Conservation (phyloP, 495 filamentous ascomycete species). For the Penicillium bialowiezense region DNA sequence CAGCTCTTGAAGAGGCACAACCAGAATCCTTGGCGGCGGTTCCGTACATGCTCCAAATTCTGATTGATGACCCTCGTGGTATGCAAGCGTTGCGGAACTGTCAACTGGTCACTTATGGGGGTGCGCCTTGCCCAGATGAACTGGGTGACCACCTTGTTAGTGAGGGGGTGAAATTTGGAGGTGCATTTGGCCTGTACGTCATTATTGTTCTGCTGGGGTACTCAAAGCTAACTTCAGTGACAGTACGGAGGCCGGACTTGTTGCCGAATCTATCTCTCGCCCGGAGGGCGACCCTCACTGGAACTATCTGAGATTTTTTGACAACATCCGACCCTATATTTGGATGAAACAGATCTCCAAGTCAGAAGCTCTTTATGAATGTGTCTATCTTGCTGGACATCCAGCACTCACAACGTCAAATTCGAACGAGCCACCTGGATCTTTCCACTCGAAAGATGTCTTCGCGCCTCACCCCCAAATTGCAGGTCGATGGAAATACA, state of each 20-base stretch:
- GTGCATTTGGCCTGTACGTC: constrained; percentile 52
- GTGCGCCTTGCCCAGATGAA: constrained; percentile 55
- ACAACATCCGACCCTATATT: constrained; percentile 43
- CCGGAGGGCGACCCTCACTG: constrained; percentile 47
- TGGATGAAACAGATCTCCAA: constrained; percentile 48
- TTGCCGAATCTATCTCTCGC: constrained; percentile 49
- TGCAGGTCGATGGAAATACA: constrained; percentile 61
- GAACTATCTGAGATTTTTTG: constrained; percentile 51
- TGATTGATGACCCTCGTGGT: constrained; percentile 47
- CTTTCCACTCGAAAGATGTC: constrained; percentile 58
- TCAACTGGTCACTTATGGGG: constrained; percentile 49
- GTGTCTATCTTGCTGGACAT: constrained; percentile 50
- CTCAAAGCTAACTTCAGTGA: constrained; percentile 1
- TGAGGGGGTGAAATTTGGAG: constrained; percentile 46
- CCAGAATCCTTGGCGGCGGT: constrained; percentile 54
- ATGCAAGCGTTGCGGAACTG: constrained; percentile 43
- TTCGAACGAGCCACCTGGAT: constrained; percentile 47
- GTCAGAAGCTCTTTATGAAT: constrained; percentile 45
- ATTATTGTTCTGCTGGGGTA: neutral
- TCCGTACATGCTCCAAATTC: constrained; percentile 54
- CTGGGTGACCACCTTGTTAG: constrained; percentile 52
- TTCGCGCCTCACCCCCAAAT: constrained; percentile 61
- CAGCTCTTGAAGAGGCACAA: constrained; percentile 43
- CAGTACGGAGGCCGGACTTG: constrained; percentile 55
- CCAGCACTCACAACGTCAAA: constrained; percentile 53